Conservation (phyloP, 345 rosid species). For the Acer campestre region DNA sequence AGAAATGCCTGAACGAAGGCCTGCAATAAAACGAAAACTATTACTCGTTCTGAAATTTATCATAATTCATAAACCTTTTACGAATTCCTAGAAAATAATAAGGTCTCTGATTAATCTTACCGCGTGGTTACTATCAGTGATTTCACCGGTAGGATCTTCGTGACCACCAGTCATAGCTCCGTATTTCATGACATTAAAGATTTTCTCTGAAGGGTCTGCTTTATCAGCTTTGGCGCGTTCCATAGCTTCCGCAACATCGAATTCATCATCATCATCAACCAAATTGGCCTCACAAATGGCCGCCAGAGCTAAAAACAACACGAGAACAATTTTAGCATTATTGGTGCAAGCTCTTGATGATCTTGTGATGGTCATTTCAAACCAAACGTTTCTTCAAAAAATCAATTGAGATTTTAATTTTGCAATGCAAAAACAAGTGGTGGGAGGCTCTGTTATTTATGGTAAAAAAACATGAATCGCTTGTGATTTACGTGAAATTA, state of each 20-base stretch:
- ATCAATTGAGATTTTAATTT: no score
- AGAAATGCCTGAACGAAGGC: conserved; percentile 39
- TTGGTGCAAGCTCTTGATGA: conserved; percentile 2
- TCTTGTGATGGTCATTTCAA: conserved; percentile 11
- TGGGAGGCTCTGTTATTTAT: not conserved
- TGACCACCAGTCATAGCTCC: conserved; percentile 40
- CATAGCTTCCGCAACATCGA: not conserved
- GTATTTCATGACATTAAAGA: conserved; percentile 40
- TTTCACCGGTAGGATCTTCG: conserved; percentile 19
- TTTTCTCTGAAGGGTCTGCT: conserved; percentile 31
- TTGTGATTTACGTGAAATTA: not conserved
- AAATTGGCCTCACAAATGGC: conserved; percentile 10
- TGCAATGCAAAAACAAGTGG: not conserved
- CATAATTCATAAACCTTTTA: no score
- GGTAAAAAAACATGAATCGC: not conserved
- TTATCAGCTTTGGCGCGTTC: not conserved
- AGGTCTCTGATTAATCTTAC: conserved; percentile 23
- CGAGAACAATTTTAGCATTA: conserved; percentile 2
- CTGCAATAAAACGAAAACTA: conserved; percentile 16
- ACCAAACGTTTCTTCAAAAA: not conserved
- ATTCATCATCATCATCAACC: not conserved
- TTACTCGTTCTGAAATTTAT: no score
- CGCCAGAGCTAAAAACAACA: not conserved
- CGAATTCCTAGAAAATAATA: not conserved
- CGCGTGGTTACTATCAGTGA: conserved; percentile 15